Percentiles rank a stretch among this genome's conserved stretches.
Conservation (phyloP, 805 yeast genomes). For the Kodamaea kaohsiungensis region DNA sequence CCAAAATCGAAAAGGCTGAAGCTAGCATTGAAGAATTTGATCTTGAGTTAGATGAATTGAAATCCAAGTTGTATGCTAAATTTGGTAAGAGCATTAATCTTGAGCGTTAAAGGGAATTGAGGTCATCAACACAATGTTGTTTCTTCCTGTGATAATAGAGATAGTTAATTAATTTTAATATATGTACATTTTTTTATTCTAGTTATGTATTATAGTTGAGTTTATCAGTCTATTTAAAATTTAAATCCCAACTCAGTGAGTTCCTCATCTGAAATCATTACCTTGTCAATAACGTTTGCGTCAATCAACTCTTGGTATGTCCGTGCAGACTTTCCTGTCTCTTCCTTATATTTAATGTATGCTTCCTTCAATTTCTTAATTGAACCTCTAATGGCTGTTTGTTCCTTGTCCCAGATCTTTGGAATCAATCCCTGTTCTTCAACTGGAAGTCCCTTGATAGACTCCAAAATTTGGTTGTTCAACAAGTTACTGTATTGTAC, state of each 20-base stretch:
- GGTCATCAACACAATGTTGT: neutral
- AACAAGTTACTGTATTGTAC: conserved; percentile 56
- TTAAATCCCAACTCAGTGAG: conserved; percentile 17
- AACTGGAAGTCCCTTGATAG: conserved; percentile 8
- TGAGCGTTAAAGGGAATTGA: conserved; percentile 48
- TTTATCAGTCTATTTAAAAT: conserved; percentile 4
- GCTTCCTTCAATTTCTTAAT: conserved; percentile 47
- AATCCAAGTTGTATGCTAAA: conserved; percentile 77
- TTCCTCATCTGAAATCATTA: conserved; percentile 19
- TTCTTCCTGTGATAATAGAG: neutral
- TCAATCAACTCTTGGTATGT: conserved; percentile 41
- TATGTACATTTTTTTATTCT: neutral
- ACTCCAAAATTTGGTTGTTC: conserved; percentile 17
- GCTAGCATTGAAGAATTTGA: conserved; percentile 52
- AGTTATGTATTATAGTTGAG: neutral
- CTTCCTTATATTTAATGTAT: conserved; percentile 40
- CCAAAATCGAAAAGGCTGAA: conserved; percentile 48
- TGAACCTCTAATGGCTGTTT: conserved; percentile 42
- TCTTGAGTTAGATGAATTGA: conserved; percentile 57
- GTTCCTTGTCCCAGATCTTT: conserved; percentile 52
- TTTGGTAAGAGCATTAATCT: conserved; percentile 88
- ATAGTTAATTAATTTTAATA: no score
- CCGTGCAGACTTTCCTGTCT: conserved; percentile 38
- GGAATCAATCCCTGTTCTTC: conserved; percentile 45
- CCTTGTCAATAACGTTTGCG: conserved; percentile 16